Evolutionary conservation across 768 basidiomycete species (phyloP), one percentile per base, ranked within the genome.

Genomic region (Termitomyces sp.): DNA sequence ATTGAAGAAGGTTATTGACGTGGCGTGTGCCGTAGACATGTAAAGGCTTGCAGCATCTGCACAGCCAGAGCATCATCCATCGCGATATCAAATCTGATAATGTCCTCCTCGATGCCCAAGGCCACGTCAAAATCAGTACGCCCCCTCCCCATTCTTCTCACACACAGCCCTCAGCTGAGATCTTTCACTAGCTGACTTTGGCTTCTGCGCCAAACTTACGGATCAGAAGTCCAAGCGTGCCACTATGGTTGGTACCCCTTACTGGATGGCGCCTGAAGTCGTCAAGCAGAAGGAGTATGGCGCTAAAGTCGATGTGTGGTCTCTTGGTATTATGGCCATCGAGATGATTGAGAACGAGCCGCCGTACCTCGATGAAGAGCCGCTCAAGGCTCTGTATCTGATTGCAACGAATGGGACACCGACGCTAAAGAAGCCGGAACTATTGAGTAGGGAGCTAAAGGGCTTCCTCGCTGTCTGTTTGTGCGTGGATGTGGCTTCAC

Each of bases 191-290:
- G 94, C 94, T 64, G 94, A 96, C 68, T 98, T 98, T 65, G 94
- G 94, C 42, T 97, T 96, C 77, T 96, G 93, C 60, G 94, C 94
- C 54, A 95, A 96, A 68, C 78, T 98, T 27, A 95, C 94, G 1
- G 94, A 95, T 64, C 91, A 96, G 72, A 97, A 96, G 70, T 94
- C 91, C 39, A 96, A 96, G 71, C 89, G 94, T 50, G 94, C 94
- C 29, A 96, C 94, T n/a, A 96, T 96, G 94, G 94, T 97, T 4
- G 94, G 94, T 32, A 96, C 94, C 11, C 94, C 94, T 1, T 96
- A 96, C 71, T 96, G 94, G 94, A 97, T 97, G 94, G 94, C 94
- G 3, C 94, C 94, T n/a, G 94, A 97, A 69, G 93, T 97, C 50
- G 94, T 97, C 64, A 95, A 94, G 73, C 91, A 94, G 69, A 95